A percentile compares a stretch with the other conserved stretches of the same genome.
These are phyloP conservation scores for Pezizomycotina sp. DNA, from an alignment of 2,329 filamentous ascomycete genomes.

Conservation along the genomic window DNA sequence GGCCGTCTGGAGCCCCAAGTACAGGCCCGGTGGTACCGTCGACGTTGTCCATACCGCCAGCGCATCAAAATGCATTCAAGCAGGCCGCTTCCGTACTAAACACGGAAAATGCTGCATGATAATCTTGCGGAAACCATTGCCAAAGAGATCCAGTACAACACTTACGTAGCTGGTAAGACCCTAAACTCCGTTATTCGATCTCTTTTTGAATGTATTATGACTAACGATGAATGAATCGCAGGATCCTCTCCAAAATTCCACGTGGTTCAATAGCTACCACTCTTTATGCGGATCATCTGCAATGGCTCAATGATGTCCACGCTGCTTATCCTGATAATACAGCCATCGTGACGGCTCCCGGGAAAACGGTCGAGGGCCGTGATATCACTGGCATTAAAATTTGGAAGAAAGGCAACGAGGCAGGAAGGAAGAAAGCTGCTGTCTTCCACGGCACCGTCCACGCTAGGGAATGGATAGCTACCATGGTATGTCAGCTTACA, in stretches of 20 bases:
- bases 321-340: constrained; percentile 34
- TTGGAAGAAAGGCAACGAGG: constrained; percentile 30
- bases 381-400: constrained; percentile 37
- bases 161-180: constrained; percentile 30
- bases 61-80: constrained; percentile 29
- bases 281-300: constrained; percentile 37
- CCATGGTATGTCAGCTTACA: constrained; percentile 36
- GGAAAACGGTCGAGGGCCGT: constrained; percentile 35
- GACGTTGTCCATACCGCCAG: constrained; percentile 31
- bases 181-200: constrained; percentile 29
- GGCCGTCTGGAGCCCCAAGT: constrained; percentile 29
- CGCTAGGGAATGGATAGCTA: constrained; percentile 44
- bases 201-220: constrained; percentile 7
- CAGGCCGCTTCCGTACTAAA: constrained; percentile 26
- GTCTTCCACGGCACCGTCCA: constrained; percentile 44
- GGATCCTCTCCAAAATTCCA: constrained; percentile 21
- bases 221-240: background rate
- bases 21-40: constrained; percentile 26
- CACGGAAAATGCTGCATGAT: constrained; percentile 30
- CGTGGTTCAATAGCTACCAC: constrained; percentile 41
- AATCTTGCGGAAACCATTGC: constrained; percentile 33
- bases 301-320: constrained; percentile 35
- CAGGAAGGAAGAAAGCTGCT: constrained; percentile 36
- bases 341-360: constrained; percentile 36
- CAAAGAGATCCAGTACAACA: constrained; percentile 29